phyloP scores from a whole-genome alignment of 2,329 filamentous ascomycete species.

The Pezicula carpinea region DNA sequence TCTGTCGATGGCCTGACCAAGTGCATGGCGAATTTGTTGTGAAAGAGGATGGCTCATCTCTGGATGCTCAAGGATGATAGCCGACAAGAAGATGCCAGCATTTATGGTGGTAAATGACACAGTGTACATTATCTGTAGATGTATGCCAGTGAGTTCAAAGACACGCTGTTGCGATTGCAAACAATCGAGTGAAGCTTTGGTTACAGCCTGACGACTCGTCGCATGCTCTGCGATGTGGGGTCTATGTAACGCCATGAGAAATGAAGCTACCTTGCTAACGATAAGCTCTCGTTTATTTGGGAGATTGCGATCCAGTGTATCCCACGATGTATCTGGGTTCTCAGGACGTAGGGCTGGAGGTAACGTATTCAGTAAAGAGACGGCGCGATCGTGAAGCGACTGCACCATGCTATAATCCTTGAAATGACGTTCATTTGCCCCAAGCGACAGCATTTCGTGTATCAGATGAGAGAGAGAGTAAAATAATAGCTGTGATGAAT shows the following conservation, averaged over 20 bases:
- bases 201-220: background rate
- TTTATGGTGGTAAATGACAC: constrained; percentile 4
- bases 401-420: background rate
- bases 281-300: background rate
- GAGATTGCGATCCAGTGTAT: background rate
- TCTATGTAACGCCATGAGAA: constrained; percentile 2
- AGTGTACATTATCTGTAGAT: background rate
- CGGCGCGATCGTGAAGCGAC: background rate
- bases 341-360: constrained; percentile 2
- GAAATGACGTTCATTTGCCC: background rate
- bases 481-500: background rate
- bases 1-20: background rate
- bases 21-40: background rate
- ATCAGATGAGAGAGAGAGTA: background rate
- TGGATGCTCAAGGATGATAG: background rate
- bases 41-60: background rate
- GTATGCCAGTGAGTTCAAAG: background rate
- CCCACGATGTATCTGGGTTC: constrained; percentile 4
- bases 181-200: background rate
- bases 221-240: background rate
- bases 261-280: background rate
- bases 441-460: background rate
- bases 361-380: background rate
- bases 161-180: constrained; percentile 2
- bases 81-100: constrained; percentile 1